Base-by-base conservation (phyloP, 805 yeast genomes). In the Lachancea nothofagi region DNA sequence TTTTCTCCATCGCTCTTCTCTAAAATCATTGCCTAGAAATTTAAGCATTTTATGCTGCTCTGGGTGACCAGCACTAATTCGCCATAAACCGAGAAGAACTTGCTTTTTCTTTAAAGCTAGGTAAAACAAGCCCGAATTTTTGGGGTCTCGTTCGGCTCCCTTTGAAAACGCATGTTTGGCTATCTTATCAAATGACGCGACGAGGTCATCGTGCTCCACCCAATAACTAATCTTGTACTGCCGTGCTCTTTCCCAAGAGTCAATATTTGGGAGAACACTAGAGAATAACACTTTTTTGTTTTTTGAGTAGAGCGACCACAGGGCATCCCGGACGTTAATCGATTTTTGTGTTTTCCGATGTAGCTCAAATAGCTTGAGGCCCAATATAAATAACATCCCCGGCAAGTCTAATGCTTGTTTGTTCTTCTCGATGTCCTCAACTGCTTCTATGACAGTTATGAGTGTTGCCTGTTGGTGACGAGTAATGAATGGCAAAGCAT, bases 391-490 rank as follows among this genome's bases (percentile, higher is more conserved):
- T 40, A 87, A 65, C 6, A 79, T 54, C 0, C 94, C 96, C 58
- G 82, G 81, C 9, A 61, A 51, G 27, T 66, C 67, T 32, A 67
- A 48, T 1, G 58, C 48, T 22, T 47, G 30, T 15, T 49, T 51
- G 44, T 66, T 69, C 36, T 68, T 67, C 10, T 70, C 69, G 4
- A 85, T 70, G 13, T 75, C 77, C 18, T 70, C 67, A 19, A 84
- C 65, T 2, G 88, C 80, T 34, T 75, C 79, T 5, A 86, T 68
- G 2, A 86, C 77, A 12, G 84, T 76, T 1, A 81, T 69, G 20
- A 89, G 69, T 0, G 96, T 87, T 21, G 81, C 78, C 54, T 89
- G 97, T 58, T 89, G 96, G 62, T 89, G 97, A 44, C 96, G 77
- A 0, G 96, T 87, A 21, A 89, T 58, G 45, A 80, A 80, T 0